A percentile compares a stretch with the other conserved stretches of the same genome.
Conservation (phyloP, 2,329 filamentous ascomycete genomes). For the Bretziella fagacearum region DNA sequence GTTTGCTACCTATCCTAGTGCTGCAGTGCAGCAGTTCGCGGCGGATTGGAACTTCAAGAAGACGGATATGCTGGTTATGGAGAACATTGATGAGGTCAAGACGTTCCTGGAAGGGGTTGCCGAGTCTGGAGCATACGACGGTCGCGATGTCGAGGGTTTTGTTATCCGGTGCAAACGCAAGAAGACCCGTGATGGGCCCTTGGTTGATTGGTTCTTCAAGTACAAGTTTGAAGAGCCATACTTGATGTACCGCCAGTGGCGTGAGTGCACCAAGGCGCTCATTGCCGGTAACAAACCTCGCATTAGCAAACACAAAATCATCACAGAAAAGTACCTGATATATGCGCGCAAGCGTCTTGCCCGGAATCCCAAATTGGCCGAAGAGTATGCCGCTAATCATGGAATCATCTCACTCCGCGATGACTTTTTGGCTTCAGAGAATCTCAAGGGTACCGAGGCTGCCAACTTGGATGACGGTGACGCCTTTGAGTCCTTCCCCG, state of each 20-base stretch:
- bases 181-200: constrained; percentile 35
- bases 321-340: constrained; percentile 78
- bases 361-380: constrained; percentile 47
- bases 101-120: constrained; percentile 68
- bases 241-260: constrained; percentile 96
- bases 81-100: constrained; percentile 58
- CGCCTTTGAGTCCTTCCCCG: constrained; percentile 26
- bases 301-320: constrained; percentile 71
- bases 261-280: constrained; percentile 83
- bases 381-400: constrained; percentile 70
- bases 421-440: constrained; percentile 68
- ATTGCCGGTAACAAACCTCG: constrained; percentile 59
- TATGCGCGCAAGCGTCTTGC: constrained; percentile 63
- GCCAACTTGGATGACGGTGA: constrained; percentile 52
- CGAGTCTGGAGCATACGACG: constrained; percentile 76
- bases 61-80: constrained; percentile 60
- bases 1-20: constrained; percentile 72
- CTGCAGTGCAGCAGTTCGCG: constrained; percentile 76
- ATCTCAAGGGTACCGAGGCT: constrained; percentile 75
- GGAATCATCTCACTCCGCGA: constrained; percentile 85
- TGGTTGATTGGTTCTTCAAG: constrained; percentile 98
- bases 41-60: constrained; percentile 88
- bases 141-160: constrained; percentile 90
- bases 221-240: constrained; percentile 99
- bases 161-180: constrained; percentile 75